Evolutionary conservation across 2,329 filamentous ascomycete species (phyloP), one percentile per base, ranked within the genome.

Genomic region (Pleochaeta shiraiana): DNA sequence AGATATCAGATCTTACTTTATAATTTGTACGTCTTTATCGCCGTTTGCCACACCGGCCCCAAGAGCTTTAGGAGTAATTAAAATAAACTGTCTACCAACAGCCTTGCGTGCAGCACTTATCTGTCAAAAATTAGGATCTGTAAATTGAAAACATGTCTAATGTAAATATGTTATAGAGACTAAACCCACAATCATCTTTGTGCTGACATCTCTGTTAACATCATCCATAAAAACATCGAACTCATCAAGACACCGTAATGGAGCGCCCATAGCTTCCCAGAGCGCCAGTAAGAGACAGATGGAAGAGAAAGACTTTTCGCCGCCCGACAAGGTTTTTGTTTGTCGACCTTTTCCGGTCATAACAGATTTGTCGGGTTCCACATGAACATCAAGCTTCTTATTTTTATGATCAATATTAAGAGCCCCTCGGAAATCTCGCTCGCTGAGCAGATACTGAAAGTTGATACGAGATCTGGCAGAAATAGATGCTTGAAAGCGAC

Each of bases 201-300:
- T 95, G 72, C 89, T 95, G 69, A 95, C 88, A 65, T 88, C 89
- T 66, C 93, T 84, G 74, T 98, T 98, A 66, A 97, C 89, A 69
- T 87, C 90, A 75, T 98, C 93, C 93, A 98, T 98, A 78, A 96
- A 98, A 34, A 98, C 93, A 73, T 98, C 93, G 72, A 97, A 98
- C 75, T 98, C 93, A 75, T 98, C 93, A 64, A 98, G 79, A 72
- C 93, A 98, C 64, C 93, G 84, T 66, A 98, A 86, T 0, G 91
- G 92, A 21, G 90, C 95, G 12, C 93, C 92, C 86, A 98, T 98
- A 33, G 93, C 92, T 73, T 98, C 93, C 93, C 93, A 98, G 21
- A 98, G 86, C 1, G 90, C 84, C 34, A 98, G 79, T 64, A 98
- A 77, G 70, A 98, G 81, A 75, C 93, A 98, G 66, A 97, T 95